phyloP scores from a whole-genome alignment of 2,329 filamentous ascomycete genomes.

The Aspergillus fijiensis region DNA sequence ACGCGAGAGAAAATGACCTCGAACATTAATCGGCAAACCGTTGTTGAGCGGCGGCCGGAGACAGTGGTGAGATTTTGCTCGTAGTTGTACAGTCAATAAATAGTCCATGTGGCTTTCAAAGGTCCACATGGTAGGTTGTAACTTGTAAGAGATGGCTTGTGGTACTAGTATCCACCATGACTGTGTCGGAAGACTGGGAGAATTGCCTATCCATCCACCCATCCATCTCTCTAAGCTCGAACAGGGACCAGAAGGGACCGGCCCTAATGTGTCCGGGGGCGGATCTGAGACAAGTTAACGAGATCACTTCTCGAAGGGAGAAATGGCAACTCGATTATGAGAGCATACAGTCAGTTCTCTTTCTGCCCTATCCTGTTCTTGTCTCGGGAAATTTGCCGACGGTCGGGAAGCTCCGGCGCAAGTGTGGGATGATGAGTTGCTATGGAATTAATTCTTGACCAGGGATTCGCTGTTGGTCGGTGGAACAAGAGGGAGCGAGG shows the following conservation, averaged over 20 bases:
- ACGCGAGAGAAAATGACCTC: slow-evolving; percentile 17
- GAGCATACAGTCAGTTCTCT: neutral
- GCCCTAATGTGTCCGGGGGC: neutral
- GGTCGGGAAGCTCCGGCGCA: slow-evolving; percentile 1
- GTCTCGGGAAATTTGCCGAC: neutral
- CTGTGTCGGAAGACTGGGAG: neutral
- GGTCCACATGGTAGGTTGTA: neutral
- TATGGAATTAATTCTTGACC: neutral
- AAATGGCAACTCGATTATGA: neutral
- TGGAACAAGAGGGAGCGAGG: too few species aligned
- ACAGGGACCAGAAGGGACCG: neutral
- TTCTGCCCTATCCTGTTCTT: too few species aligned
- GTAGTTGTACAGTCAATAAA: neutral
- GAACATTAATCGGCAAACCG: neutral
- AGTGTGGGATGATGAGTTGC: slow-evolving; percentile 1
- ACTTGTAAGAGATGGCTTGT: neutral
- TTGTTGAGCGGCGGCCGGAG: neutral
- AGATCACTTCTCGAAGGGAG: neutral
- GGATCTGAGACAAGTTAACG: neutral
- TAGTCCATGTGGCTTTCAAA: neutral
- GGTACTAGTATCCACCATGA: neutral
- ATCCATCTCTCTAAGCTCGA: neutral
- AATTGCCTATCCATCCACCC: neutral
- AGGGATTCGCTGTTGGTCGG: neutral
- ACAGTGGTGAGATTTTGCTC: too few species aligned